Evolutionary conservation across 1,284 basidiomycete genomes (phyloP).

Genomic region (Naganishia cerealis): DNA sequence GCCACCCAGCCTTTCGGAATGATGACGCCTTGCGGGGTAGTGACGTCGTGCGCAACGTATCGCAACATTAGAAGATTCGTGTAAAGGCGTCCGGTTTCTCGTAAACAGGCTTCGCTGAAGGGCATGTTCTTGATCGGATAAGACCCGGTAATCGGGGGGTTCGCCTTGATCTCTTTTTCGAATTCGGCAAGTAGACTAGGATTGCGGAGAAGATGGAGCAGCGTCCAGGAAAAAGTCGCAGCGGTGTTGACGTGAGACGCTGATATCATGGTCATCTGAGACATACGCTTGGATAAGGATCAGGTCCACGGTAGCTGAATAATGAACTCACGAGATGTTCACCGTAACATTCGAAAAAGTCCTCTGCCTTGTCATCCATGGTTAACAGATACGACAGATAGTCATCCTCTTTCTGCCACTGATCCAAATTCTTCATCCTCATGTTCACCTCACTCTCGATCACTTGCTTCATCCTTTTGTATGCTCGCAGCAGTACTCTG

Average conservation of each 20-base stretch:
- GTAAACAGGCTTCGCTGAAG: slow-evolving; percentile 27
- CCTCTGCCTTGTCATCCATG: slow-evolving; percentile 18
- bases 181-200: slow-evolving; percentile 2
- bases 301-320: neutral
- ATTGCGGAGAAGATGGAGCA: slow-evolving; percentile 24
- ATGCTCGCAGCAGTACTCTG: neutral
- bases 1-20: slow-evolving; percentile 14
- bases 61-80: slow-evolving; percentile 20
- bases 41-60: slow-evolving; percentile 1
- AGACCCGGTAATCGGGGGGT: slow-evolving; percentile 8
- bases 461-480: slow-evolving; percentile 15
- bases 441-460: slow-evolving; percentile 9
- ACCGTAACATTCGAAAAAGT: slow-evolving; percentile 20
- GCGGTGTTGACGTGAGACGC: slow-evolving; percentile 17
- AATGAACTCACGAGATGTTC: slow-evolving; percentile 2
- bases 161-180: slow-evolving; percentile 7
- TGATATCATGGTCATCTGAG: slow-evolving; percentile 2
- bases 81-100: slow-evolving; percentile 22
- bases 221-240: slow-evolving; percentile 20
- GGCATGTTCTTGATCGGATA: slow-evolving; percentile 23
- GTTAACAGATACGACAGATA: slow-evolving; percentile 9
- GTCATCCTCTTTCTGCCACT: slow-evolving; percentile 1
- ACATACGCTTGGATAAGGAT: neutral
- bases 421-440: slow-evolving; percentile 15
- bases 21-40: slow-evolving; percentile 3